Base-by-base conservation (phyloP, 2,329 filamentous ascomycete species). In the Anisogramma anomala region DNA sequence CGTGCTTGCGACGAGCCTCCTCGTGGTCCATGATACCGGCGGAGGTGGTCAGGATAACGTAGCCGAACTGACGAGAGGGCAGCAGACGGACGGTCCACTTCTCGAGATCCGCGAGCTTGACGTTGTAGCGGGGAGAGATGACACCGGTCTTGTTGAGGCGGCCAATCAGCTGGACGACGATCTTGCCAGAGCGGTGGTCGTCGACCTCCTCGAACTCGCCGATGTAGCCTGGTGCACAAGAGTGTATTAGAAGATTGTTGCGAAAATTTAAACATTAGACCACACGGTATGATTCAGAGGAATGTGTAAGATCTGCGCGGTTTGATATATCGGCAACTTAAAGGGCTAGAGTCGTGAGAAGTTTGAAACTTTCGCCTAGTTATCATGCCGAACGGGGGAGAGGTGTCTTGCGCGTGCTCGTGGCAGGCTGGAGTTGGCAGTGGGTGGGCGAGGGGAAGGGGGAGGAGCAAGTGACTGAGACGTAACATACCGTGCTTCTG, bases 11-110 rank as follows among this genome's bases (percentile, higher is more conserved):
- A 65, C 91, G 78, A 57, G 91, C 91, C 81, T 98, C 91, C 78
- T 98, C 91, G 76, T 98, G 91, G 76, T 98, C 91, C 89, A 98
- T 96, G 70, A 98, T 98, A 68, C 91, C 91, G 52, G 91, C 87
- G 48, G 88, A 95, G 71, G 91, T 98, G 68, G 91, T 98, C 61
- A 98, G 83, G 70, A 98, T 87, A 63, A 98, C 86, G 74, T 87
- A 95, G 63, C 91, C 91, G 78, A 98, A 98, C 74, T 98, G 91
- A 95, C 91, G 91, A 55, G 91, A 88, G 55, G 91, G 91, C 53
- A 98, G 80, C 64, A 98, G 84, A 81, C 94, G 94, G 73, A 94
- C 86, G 60, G 96, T 87, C 91, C 91, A 98, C 79, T 96, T 95
- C 85, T 98, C 91, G 64, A 98, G 79, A 60, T 98, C 91, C 61